Conservation (phyloP, 768 basidiomycete genomes). For the Tylopilus plumbeoviolaceoides region DNA sequence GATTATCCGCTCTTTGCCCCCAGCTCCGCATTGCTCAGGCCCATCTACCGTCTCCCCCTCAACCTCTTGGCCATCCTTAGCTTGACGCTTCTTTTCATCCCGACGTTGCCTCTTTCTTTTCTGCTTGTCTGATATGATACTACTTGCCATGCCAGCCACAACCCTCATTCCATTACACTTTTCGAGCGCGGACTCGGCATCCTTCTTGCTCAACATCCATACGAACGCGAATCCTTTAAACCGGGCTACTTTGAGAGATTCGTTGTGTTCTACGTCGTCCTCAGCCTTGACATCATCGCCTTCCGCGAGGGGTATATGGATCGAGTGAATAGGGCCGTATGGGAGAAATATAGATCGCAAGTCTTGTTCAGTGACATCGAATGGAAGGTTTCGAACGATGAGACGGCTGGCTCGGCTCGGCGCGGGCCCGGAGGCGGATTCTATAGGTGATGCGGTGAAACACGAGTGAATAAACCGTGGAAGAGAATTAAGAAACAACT, state of each 20-base stretch:
- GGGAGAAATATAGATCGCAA: slow-evolving; percentile 83
- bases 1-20: slow-evolving; percentile 55
- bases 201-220: slow-evolving; percentile 84
- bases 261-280: slow-evolving; percentile 24
- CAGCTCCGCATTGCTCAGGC: slow-evolving; percentile 32
- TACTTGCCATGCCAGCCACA: slow-evolving; percentile 56
- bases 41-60: slow-evolving; percentile 33
- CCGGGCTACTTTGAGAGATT: slow-evolving; percentile 25
- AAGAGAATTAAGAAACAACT: background rate
- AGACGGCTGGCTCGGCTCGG: slow-evolving; percentile 76
- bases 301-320: slow-evolving; percentile 64
- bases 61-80: slow-evolving; percentile 31
- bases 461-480: background rate
- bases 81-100: slow-evolving; percentile 42
- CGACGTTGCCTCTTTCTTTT: slow-evolving; percentile 61
- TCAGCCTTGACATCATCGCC: slow-evolving; percentile 25
- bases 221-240: slow-evolving; percentile 91
- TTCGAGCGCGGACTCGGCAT: slow-evolving; percentile 79
- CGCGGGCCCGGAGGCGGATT: slow-evolving; percentile 36
- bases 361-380: slow-evolving; percentile 78
- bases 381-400: slow-evolving; percentile 89
- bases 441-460: slow-evolving; percentile 4
- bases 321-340: slow-evolving; percentile 80
- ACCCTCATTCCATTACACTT: slow-evolving; percentile 74
- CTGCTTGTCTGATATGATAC: slow-evolving; percentile 57